Conservation (phyloP, 345 rosid species). For the Sapria himalayana region DNA sequence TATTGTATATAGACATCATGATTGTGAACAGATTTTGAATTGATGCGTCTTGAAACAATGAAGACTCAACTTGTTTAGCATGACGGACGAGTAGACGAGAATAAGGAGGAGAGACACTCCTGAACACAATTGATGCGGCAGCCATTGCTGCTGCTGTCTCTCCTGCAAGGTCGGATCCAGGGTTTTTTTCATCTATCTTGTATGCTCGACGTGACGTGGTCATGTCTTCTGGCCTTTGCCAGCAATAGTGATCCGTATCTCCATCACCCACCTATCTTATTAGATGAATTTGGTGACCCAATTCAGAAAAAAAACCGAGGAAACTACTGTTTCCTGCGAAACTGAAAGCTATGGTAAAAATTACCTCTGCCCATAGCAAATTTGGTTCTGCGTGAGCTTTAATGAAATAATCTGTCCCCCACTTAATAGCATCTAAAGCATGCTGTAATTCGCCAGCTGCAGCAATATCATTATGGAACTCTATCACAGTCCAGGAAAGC, state of each 20-base stretch:
- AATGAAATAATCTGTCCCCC: constrained; percentile 86
- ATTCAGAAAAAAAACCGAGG: background rate
- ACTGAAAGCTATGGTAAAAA: background rate
- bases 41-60: too few relatives aligned
- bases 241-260: constrained; percentile 69
- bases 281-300: background rate
- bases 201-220: constrained; percentile 48
- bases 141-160: constrained; percentile 89
- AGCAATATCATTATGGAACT: constrained; percentile 40
- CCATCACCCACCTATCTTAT: constrained; percentile 57
- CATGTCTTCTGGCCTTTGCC: constrained; percentile 99
- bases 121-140: constrained; percentile 62
- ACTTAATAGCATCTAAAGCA: constrained; percentile 49
- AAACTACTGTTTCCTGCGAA: too few relatives aligned
- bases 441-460: constrained; percentile 33
- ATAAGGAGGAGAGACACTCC: constrained; percentile 42
- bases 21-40: too few relatives aligned
- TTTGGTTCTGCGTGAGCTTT: constrained; percentile 75
- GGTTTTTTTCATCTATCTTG: constrained; percentile 45
- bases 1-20: too few relatives aligned
- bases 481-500: constrained; percentile 70
- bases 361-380: constrained; percentile 73
- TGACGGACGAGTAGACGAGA: constrained; percentile 52
- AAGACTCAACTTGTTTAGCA: constrained; percentile 43
- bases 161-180: constrained; percentile 61